Evolutionary conservation across 768 basidiomycete species (phyloP).

Genomic region (Mycena olivaceomarginata): DNA sequence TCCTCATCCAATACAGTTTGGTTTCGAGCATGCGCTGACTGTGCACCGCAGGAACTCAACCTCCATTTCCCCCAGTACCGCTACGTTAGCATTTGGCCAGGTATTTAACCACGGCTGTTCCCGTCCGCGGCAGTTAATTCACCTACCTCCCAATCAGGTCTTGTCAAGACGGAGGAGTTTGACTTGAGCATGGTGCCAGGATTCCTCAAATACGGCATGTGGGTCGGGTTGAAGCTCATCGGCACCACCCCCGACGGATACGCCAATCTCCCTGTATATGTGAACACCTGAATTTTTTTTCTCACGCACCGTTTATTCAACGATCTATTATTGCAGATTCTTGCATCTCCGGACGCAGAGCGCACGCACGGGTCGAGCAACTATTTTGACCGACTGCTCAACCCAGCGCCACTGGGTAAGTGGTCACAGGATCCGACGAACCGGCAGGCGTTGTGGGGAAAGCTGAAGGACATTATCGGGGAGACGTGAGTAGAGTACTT

Average conservation of each 20-base stretch:
- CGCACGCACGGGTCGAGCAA: neutral
- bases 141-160: neutral
- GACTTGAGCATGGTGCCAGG: neutral
- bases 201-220: neutral
- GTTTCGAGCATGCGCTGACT: too few species aligned
- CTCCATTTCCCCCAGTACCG: constrained; percentile 14
- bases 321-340: neutral
- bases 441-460: constrained; percentile 13
- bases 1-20: neutral
- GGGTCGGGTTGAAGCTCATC: constrained; percentile 23
- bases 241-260: constrained; percentile 24
- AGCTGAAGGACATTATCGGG: constrained; percentile 19
- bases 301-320: neutral
- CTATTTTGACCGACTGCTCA: constrained; percentile 4
- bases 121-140: neutral
- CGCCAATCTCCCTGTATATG: constrained; percentile 14
- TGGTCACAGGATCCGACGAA: constrained; percentile 14
- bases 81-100: constrained; percentile 12
- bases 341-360: neutral
- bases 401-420: constrained; percentile 3
- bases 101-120: neutral
- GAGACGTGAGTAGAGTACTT: neutral
- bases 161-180: constrained; percentile 20
- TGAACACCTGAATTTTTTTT: neutral
- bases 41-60: constrained; percentile 19